Percentiles rank a stretch among this genome's conserved stretches.
phyloP scores from a whole-genome alignment of 2,329 filamentous ascomycete species.

The Tympanopsis confertula region DNA sequence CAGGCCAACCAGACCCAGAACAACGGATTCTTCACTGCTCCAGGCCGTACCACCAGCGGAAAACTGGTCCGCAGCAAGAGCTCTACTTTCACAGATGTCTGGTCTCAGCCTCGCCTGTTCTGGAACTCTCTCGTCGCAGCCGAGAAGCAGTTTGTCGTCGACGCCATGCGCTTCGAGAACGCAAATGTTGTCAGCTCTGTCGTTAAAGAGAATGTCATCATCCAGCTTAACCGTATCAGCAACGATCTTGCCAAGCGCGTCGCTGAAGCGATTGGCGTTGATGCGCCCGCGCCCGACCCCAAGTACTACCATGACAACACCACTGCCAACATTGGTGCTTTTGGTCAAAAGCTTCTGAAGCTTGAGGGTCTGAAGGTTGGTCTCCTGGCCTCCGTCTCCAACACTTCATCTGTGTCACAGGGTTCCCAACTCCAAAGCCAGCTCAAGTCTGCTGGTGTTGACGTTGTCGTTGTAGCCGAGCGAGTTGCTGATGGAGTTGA shows the following conservation, averaged over 20 bases:
- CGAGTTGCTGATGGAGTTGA: constrained; percentile 39
- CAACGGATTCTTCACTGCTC: constrained; percentile 60
- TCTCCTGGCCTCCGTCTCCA: constrained; percentile 33
- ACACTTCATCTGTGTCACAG: constrained; percentile 2
- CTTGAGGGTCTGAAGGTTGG: constrained; percentile 55
- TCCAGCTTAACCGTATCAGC: constrained; percentile 58
- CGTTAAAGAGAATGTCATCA: constrained; percentile 55
- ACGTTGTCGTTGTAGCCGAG: constrained; percentile 51
- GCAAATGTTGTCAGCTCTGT: constrained; percentile 41
- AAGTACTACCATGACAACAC: constrained; percentile 61
- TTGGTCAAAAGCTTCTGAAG: constrained; percentile 43
- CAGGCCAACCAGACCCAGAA: constrained; percentile 55
- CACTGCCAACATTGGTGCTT: constrained; percentile 48
- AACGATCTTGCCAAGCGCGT: constrained; percentile 58
- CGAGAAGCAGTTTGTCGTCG: constrained; percentile 62
- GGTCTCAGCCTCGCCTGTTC: constrained; percentile 62
- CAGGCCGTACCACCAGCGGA: constrained; percentile 38
- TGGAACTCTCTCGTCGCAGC: constrained; percentile 57
- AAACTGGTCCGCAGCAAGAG: constrained; percentile 45
- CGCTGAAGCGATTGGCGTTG: constrained; percentile 45
- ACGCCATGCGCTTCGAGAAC: constrained; percentile 63
- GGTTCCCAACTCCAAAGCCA: constrained; percentile 24
- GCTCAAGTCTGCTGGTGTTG: constrained; percentile 39
- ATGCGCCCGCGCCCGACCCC: constrained; percentile 43
- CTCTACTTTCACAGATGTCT: constrained; percentile 57